Evolutionary conservation across 257 asterid genomes (phyloP), one percentile per base, ranked within the genome.

Genomic region (Coffea canephora): DNA sequence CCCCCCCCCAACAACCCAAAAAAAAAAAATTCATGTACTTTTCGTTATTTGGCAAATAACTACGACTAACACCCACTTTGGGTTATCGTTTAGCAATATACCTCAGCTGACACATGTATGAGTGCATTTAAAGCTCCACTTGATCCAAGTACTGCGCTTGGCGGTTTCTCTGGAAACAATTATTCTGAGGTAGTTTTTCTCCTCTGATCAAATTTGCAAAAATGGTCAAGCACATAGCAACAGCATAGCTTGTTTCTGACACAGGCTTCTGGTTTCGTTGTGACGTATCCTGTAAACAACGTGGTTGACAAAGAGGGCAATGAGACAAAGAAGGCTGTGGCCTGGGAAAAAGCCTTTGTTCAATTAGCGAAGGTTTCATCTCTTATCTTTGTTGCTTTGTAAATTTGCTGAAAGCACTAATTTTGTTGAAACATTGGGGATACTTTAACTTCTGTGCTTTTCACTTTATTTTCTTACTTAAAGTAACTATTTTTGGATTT

Each of bases 331-430:
- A 92, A 89, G 86, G 94, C 97, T 49, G 85, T 85, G 82, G 97
- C 97, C 77, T 96, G 99, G 99, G 99, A 96, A 79, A 92, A 90
- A 89, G 99, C 95, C 78, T 96, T 96, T 88, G 86, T 96, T 90
- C 94, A 89, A 90, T 91, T 92, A 79, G 93, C 97, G 39, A 89
- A 96, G 99, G 99, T 94, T 79, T 71, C 71, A 41, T 72, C 74
- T 59, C 61, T 49, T 79, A 77, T 77, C 57, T 49, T 8, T 73
- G n/a, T 71, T 74, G 39, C n/a, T 75, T 77, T 62, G 66, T 72
- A 68, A 54, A 70, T 71, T 79, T 52, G 57, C 78, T 78, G 81
- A 36, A 61, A 59, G 74, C 69, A 66, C 45, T 72, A 18, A 54
- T 43, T 21, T 36, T 48, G 27, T 55, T 34, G 23, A 21, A 57